phyloP scores from a whole-genome alignment of 306 rosid species.

The Fragaria nilgerrensis region DNA sequence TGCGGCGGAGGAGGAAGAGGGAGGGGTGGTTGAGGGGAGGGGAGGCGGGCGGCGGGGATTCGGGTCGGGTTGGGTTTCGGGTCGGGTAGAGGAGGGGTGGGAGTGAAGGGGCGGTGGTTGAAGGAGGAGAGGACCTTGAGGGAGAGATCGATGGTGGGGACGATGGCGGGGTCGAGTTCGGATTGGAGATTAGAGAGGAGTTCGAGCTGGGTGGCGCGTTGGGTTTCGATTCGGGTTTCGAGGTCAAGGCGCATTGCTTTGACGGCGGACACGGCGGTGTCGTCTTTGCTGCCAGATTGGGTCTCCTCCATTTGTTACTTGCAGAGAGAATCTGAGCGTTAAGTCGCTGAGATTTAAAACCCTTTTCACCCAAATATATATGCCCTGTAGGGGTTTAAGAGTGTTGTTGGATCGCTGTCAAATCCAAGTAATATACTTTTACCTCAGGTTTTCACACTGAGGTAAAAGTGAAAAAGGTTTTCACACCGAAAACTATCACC shows the following conservation, averaged over 20 bases:
- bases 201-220: constrained; percentile 68
- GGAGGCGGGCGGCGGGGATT: constrained; percentile 22
- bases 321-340: too few relatives aligned
- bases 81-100: constrained; percentile 65
- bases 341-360: neutral
- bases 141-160: constrained; percentile 79
- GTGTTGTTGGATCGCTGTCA: neutral
- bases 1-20: neutral
- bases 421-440: too few relatives aligned
- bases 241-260: constrained; percentile 57
- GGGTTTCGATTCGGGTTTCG: constrained; percentile 66
- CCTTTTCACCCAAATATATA: neutral
- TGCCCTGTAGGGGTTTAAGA: neutral
- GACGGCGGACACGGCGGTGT: constrained; percentile 34
- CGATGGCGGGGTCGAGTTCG: constrained; percentile 55
- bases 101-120: constrained; percentile 67
- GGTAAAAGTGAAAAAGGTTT: neutral
- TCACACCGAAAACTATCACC: too few relatives aligned
- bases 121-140: constrained; percentile 73
- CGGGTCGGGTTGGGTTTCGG: constrained; percentile 43
- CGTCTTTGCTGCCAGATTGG: constrained; percentile 46
- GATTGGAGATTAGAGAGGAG: constrained; percentile 69
- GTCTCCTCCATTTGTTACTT: constrained; percentile 49
- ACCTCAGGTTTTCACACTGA: too few relatives aligned
- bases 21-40: constrained; percentile 12